Evolutionary conservation across 148 eudicot species (phyloP).

Genomic region (Spergularia marina): DNA sequence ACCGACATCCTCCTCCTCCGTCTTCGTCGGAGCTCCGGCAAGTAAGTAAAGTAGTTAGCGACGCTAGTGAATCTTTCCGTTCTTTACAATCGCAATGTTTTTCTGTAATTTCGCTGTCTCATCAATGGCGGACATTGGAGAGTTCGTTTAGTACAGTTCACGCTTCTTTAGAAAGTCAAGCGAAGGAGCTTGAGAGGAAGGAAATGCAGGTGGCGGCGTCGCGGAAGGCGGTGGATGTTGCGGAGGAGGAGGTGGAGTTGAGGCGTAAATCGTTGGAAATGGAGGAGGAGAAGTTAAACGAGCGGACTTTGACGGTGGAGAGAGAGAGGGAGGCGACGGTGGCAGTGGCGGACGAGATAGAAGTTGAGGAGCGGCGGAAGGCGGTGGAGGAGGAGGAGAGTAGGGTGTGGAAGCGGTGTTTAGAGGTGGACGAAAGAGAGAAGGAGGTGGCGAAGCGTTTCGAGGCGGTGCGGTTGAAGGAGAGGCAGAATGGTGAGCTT

Average conservation of each 20-base stretch:
- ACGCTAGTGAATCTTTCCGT: background rate
- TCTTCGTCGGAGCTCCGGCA: background rate
- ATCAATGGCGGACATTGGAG: conserved; percentile 1
- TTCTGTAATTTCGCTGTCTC: background rate
- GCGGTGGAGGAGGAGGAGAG: conserved; percentile 8
- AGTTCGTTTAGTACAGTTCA: background rate
- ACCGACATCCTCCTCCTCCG: background rate
- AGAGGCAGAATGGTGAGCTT: conserved; percentile 3
- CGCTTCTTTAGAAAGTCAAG: background rate
- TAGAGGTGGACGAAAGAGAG: background rate
- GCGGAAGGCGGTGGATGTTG: background rate
- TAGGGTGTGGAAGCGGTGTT: background rate
- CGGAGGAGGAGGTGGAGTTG: background rate
- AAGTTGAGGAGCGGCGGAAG: background rate
- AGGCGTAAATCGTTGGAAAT: background rate
- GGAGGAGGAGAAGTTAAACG: background rate
- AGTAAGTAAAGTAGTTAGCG: background rate
- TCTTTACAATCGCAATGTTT: background rate
- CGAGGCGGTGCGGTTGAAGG: background rate
- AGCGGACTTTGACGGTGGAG: background rate
- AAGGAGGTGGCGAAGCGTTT: background rate
- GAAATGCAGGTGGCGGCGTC: background rate
- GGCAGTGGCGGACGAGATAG: conserved; percentile 5
- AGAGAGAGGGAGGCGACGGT: background rate
- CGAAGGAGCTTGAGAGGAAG: background rate